phyloP scores from a whole-genome alignment of 83 land plant species.

The Diphasiastrum complanatum region DNA sequence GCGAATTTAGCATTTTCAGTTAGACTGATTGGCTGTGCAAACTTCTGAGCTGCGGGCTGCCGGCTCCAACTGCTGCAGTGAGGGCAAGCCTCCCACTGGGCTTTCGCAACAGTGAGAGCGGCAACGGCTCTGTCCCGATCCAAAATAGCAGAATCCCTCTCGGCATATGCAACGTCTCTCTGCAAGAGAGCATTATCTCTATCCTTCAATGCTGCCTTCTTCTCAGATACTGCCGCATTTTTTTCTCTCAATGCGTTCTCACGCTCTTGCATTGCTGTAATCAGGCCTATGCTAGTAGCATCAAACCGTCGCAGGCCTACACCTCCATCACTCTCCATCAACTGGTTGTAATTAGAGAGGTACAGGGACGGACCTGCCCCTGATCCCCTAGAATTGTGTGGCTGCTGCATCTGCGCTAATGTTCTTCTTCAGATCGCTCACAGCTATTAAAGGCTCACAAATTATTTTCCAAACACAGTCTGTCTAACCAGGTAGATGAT shows the following conservation, averaged over 20 bases:
- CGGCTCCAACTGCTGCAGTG: not conserved
- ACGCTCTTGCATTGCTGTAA: constrained; percentile 20
- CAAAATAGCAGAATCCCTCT: constrained; percentile 14
- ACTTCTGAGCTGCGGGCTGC: not conserved
- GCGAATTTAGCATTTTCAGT: no score
- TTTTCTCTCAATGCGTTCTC: constrained; percentile 24
- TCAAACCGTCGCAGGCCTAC: no score
- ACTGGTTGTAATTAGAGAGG: no score
- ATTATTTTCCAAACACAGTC: no score
- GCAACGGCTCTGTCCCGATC: constrained; percentile 24
- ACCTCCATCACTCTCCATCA: no score
- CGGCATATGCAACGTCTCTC: constrained; percentile 27
- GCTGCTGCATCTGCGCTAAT: no score
- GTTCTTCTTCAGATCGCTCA: no score
- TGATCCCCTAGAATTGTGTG: no score
- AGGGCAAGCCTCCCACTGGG: not conserved
- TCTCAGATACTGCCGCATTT: constrained; percentile 23
- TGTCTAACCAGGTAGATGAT: no score
- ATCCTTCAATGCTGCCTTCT: constrained; percentile 22
- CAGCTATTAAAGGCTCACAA: no score
- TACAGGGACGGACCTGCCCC: no score
- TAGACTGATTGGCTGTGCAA: no score
- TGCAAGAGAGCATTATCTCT: constrained; percentile 25
- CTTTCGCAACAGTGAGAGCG: constrained; percentile 12
- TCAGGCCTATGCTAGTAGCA: constrained; percentile 19